Evolutionary conservation across 208 protist species (phyloP), one percentile per base, ranked within the genome.

Genomic region (Trypanosoma mega): DNA sequence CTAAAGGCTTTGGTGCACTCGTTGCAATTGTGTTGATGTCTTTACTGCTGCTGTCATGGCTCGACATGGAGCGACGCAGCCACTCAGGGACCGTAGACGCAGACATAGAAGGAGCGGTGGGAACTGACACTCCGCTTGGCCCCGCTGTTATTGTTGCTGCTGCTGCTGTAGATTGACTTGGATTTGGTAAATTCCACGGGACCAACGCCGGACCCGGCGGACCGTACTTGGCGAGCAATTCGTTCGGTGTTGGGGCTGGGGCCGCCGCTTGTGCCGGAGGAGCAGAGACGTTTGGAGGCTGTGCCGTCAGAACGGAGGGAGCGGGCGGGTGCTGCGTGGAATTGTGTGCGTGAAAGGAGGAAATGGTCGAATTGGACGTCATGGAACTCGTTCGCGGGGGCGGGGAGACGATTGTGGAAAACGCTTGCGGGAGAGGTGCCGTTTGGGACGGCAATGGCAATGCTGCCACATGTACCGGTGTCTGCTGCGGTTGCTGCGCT

Each of bases 191-290:
- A 43, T 12, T 50, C n/a, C 44, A 43, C 6, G 71, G 64, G 20
- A 63, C 34, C 27, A 72, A 44, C 1, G 58, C 53, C 18, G 71
- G 64, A 12, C 64, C 64, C 9, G 71, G 26, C 3, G 45, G 63
- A 2, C 57, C 71, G 47, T 72, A 67, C 59, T 77, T 77, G 46
- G 45, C 37, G 18, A 61, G 23, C 16, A 61, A 29, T 23, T 5
- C 31, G 1, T 51, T 31, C 43, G n/a, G 48, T 36, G 37, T 52
- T 37, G 45, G 1, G 4, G 62, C 6, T 16, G 23, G 20, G 24
- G 39, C 31, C 6, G 39, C 14, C 9, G 39, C 37, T 5, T 9
- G 11, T 47, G 24, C 0, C 21, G 29, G 16, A 33, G 27, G 18
- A 12, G 44, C 1, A 31, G 29, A 11, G 21, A 5, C 7, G 9